Base-by-base conservation (phyloP, 257 asterid genomes). In the Nicotiana undulata region DNA sequence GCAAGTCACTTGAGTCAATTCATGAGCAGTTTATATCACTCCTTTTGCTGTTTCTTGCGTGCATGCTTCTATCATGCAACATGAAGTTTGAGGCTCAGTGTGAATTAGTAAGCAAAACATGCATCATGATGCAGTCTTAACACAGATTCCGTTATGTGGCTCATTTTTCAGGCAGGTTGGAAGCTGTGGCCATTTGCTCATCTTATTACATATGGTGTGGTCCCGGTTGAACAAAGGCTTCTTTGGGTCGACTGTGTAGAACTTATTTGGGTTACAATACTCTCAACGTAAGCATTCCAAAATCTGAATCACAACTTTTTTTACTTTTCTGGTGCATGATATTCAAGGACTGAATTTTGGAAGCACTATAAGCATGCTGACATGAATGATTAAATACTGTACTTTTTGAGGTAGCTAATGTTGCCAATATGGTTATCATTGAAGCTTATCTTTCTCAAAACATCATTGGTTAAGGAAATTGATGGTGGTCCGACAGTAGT, bases 141-240 rank as follows among this genome's bases (percentile, higher is more conserved):
- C 55, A 37, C 9, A 3, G 31, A 72, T 72, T 75, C 31, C 44
- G 44, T 40, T 31, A 46, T 37, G 29, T 76, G 83, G 77, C 56
- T 56, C 64, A 2, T 59, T 70, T 77, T 79, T 64, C 87, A 88
- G 91, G 91, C 91, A n/a, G 90, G 91, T 5, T 88, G 91, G 91
- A 86, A 88, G 85, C 86, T 88, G 58, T 86, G 91, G 90, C 91
- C 90, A 20, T 88, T 88, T 82, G 91, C 91, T 56, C 91, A 88
- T 81, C 91, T 88, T 24, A 78, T 88, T 79, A 88, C 91, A 18
- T 86, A 88, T 32, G 90, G 91, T 5, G 85, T 86, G 37, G 63
- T 88, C 84, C 91, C 91, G 9, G 85, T 86, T 55, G 91, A 88
- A 65, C 91, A 88, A 75, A 81, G 91, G 80, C 88, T 88, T 63